Evolutionary conservation across 2,329 filamentous ascomycete genomes (phyloP).

Genomic region (Phialophora tarda): DNA sequence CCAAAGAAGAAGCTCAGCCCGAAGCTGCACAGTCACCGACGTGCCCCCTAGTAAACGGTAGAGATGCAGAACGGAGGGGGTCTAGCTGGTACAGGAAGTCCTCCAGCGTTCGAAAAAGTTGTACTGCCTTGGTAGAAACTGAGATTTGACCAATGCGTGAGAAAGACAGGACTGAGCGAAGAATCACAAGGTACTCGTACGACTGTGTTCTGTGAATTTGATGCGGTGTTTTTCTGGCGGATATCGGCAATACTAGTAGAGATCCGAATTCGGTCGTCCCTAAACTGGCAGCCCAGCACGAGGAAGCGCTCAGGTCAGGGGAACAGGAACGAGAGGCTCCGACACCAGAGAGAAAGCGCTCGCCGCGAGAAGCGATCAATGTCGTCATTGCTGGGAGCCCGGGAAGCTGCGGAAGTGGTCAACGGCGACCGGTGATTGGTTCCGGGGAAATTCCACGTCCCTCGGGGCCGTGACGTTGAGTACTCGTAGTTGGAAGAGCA

Average conservation of each 20-base stretch:
- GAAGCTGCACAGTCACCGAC: slow-evolving; percentile 14
- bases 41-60: not conserved
- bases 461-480: not conserved
- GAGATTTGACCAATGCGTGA: slow-evolving; percentile 8
- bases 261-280: not conserved
- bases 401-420: not conserved
- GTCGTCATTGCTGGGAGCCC: slow-evolving; percentile 2
- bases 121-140: not conserved
- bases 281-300: not conserved
- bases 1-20: not conserved
- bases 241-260: not conserved
- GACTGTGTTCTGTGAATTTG: not conserved
- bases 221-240: not conserved
- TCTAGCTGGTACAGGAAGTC: not conserved
- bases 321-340: not conserved
- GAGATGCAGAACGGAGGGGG: not conserved
- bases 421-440: not conserved
- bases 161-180: not conserved
- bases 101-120: not conserved
- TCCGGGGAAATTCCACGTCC: not conserved
- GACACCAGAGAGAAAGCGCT: no score
- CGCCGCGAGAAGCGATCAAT: not conserved
- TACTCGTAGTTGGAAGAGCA: not conserved
- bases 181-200: no score
- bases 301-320: not conserved